Conservation (phyloP, 306 rosid genomes). For the Oxytropis ochrocephala region DNA sequence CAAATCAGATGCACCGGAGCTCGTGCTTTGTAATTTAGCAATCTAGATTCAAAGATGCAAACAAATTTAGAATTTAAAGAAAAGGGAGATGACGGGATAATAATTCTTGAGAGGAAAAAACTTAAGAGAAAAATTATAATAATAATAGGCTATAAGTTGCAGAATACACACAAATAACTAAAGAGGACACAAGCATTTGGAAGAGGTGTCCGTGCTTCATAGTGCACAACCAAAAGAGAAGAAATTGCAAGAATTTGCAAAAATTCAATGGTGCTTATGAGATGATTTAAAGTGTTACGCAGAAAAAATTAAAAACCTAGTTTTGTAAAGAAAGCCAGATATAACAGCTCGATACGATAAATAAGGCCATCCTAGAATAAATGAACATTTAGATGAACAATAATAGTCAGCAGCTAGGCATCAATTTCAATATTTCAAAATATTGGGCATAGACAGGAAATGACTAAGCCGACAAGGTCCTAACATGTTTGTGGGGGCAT, state of each 20-base stretch:
- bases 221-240: neutral
- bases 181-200: too few relatives aligned
- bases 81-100: neutral
- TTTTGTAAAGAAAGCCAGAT: neutral
- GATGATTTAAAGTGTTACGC: neutral
- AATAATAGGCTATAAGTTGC: neutral
- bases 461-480: neutral
- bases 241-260: neutral
- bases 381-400: neutral
- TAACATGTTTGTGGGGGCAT: neutral
- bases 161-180: neutral
- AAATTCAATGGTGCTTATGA: neutral
- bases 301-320: neutral
- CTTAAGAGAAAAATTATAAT: neutral
- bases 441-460: neutral
- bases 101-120: neutral
- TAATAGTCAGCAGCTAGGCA: neutral
- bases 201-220: too few relatives aligned
- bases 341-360: neutral
- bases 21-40: constrained; percentile 44
- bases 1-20: constrained; percentile 39
- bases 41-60: constrained; percentile 42
- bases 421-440: neutral
- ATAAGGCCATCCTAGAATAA: too few relatives aligned
- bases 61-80: constrained; percentile 14